Evolutionary conservation across 2,329 filamentous ascomycete species (phyloP).

Genomic region (Venturia pyrina): DNA sequence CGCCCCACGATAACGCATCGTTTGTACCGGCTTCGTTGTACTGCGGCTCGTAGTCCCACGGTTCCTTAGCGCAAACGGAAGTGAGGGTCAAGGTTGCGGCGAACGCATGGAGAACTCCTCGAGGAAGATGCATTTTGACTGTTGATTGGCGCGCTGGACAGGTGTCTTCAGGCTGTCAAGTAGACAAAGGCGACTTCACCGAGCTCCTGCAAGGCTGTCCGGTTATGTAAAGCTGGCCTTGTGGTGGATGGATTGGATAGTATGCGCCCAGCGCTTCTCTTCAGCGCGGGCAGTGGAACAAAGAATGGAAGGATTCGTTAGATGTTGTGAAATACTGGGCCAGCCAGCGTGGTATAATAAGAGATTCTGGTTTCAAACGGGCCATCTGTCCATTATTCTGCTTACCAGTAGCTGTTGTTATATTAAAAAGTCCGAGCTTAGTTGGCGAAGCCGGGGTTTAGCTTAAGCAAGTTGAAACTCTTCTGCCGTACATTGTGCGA

Average conservation of each 20-base stretch:
- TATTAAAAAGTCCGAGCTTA: neutral
- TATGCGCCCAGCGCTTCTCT: neutral
- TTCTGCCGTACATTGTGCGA: neutral
- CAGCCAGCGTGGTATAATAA: neutral
- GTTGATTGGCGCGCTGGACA: neutral
- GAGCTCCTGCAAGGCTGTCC: neutral
- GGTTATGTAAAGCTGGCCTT: neutral
- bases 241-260: neutral
- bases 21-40: constrained; percentile 35
- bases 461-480: neutral
- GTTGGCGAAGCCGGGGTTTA: neutral
- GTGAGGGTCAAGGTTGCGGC: neutral
- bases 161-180: neutral
- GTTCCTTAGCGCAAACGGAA: neutral
- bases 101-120: neutral
- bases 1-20: constrained; percentile 69
- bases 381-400: constrained; percentile 3
- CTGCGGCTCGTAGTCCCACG: neutral
- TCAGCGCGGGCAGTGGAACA: neutral
- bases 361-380: neutral
- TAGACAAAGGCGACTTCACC: neutral
- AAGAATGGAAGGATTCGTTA: neutral
- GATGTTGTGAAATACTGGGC: neutral
- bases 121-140: neutral
- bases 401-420: neutral